Evolutionary conservation across 2,329 filamentous ascomycete genomes (phyloP).

Genomic region (Botrytis tulipae): DNA sequence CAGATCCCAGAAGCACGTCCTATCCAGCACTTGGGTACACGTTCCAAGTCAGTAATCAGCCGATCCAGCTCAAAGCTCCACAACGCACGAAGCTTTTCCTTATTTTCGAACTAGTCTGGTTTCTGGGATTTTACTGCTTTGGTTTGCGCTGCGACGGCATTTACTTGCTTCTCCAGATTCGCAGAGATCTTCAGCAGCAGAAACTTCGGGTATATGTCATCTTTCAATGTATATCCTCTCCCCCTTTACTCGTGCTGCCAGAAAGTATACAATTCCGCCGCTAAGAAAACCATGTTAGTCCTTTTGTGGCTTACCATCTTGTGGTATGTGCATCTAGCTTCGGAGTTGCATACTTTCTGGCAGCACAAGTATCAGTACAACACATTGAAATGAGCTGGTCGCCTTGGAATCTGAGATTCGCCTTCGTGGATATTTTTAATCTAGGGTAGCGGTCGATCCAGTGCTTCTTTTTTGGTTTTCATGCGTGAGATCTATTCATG

Average conservation of each 20-base stretch:
- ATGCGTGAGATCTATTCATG: background rate
- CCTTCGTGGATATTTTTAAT: background rate
- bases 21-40: background rate
- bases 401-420: background rate
- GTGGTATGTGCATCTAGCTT: background rate
- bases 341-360: background rate
- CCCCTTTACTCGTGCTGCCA: background rate
- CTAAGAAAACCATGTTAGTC: background rate
- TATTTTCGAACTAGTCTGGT: background rate
- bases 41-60: background rate
- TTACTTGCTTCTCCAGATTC: background rate
- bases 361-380: background rate
- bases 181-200: background rate
- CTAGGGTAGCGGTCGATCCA: background rate
- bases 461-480: constrained; percentile 1
- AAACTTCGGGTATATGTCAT: background rate
- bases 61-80: background rate
- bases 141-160: background rate
- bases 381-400: background rate
- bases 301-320: background rate
- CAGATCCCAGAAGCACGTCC: background rate
- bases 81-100: background rate
- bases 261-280: background rate
- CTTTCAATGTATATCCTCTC: background rate
- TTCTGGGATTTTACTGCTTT: background rate